Conservation (phyloP, 306 rosid genomes). For the Prunus fruticosa region DNA sequence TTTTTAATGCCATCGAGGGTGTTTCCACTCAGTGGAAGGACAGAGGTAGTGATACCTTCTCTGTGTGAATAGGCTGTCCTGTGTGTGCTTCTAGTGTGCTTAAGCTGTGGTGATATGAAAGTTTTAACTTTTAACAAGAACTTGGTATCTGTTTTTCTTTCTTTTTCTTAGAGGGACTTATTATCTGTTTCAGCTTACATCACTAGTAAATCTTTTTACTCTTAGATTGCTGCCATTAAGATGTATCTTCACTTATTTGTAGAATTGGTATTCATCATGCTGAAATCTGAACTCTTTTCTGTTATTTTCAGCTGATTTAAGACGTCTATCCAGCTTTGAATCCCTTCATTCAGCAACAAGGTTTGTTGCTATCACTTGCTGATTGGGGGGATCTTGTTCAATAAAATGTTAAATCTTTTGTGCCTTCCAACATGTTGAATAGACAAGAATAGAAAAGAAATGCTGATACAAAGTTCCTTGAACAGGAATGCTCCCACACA, state of each 20-base stretch:
- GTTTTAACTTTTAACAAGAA: neutral
- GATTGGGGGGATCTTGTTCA: no score
- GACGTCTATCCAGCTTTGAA: constrained; percentile 92
- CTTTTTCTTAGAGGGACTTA: neutral
- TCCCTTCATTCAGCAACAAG: constrained; percentile 83
- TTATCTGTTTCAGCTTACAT: neutral
- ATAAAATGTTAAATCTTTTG: no score
- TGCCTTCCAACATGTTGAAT: neutral
- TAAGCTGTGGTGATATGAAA: neutral
- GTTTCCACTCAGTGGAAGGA: constrained; percentile 80
- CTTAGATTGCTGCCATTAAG: neutral
- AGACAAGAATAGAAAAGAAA: neutral
- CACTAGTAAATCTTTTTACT: neutral
- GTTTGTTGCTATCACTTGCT: constrained; percentile 20
- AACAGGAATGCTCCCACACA: constrained; percentile 64
- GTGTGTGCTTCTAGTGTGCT: neutral
- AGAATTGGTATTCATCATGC: neutral
- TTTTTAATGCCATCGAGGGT: constrained; percentile 72
- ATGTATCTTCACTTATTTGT: neutral
- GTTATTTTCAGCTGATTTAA: constrained; percentile 75
- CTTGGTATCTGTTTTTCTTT: neutral
- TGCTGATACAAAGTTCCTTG: constrained; percentile 9
- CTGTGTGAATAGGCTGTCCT: neutral
- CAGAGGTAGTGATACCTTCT: constrained; percentile 49
- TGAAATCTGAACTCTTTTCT: constrained; percentile 2